Evolutionary conservation across 495 filamentous ascomycete species (phyloP).

Genomic region (Bombardia bombarda): DNA sequence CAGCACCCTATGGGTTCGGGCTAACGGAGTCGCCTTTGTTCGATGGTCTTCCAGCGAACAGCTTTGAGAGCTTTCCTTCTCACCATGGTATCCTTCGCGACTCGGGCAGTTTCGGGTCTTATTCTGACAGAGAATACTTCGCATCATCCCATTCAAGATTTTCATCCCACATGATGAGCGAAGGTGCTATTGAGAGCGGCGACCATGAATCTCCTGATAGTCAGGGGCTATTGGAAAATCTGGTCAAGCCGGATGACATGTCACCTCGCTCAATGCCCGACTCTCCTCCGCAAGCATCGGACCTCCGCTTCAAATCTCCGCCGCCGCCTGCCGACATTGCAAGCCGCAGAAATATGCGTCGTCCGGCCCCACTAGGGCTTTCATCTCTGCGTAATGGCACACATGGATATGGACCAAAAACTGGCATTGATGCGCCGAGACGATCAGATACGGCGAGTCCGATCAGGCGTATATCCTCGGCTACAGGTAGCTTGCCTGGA

Average conservation of each 20-base stretch:
- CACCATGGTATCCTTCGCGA: slow-evolving; percentile 10
- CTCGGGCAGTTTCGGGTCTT: slow-evolving; percentile 6
- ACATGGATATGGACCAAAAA: slow-evolving; percentile 28
- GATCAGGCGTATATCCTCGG: slow-evolving; percentile 40
- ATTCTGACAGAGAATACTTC: slow-evolving; percentile 17
- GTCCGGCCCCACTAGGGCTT: slow-evolving; percentile 33
- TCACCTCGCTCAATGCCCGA: slow-evolving; percentile 23
- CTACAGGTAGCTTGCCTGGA: slow-evolving; percentile 25
- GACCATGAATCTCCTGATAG: slow-evolving; percentile 7
- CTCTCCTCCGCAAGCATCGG: slow-evolving; percentile 12
- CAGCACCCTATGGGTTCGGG: slow-evolving; percentile 7
- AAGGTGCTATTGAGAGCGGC: background rate
- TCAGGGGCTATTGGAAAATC: slow-evolving; percentile 10
- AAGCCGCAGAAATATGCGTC: slow-evolving; percentile 36
- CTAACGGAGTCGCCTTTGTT: slow-evolving; percentile 1
- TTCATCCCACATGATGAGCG: slow-evolving; percentile 14
- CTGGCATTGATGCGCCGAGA: slow-evolving; percentile 28
- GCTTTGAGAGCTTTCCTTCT: slow-evolving; percentile 2
- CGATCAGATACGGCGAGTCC: slow-evolving; percentile 31
- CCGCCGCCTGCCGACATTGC: slow-evolving; percentile 41
- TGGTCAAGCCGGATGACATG: slow-evolving; percentile 13
- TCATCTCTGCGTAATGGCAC: slow-evolving; percentile 26
- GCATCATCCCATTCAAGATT: slow-evolving; percentile 12
- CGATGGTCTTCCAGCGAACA: slow-evolving; percentile 1
- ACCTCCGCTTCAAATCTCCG: slow-evolving; percentile 35